Base-by-base conservation (phyloP, 176 grass and related monocot genomes). In the Thinopyrum elongatum region DNA sequence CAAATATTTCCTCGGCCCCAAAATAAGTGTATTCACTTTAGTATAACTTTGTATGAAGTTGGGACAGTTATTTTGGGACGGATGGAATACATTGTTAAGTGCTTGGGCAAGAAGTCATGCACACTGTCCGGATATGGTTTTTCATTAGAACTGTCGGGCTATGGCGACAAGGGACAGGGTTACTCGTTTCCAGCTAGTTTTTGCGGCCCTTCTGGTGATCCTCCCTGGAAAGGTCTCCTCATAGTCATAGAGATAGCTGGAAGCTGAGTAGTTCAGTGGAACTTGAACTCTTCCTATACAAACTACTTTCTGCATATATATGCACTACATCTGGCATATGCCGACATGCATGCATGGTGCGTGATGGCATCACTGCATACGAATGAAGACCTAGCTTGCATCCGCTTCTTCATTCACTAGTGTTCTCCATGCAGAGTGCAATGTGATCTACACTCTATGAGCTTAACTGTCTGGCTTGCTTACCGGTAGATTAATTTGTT, bases 341-440 rank as follows among this genome's bases (percentile, higher is more conserved):
- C 57, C 19, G 57, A 60, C 57, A 60, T 60, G 21, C 21, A 23
- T 60, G 22, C 57, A 60, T 60, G 8, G 57, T 81, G 69, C 78
- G 15, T 69, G 79, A 82, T 87, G 70, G 44, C 86, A 82, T 87
- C 86, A 82, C 33, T 82, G 79, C 86, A 77, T 82, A 87, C 86
- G 61, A 30, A 77, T 10, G 68, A 42, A 25, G 16, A 44, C 7
- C 25, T 22, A 65, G 42, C 42, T 44, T 44, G 42, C 42, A 44
- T 44, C 11, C 42, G 42, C 42, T 44, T 4, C 42, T 44, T 44
- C 42, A 44, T 44, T 11, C 42, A 44, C 42, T 44, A 44, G 11
- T 44, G 42, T 44, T 11, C 42, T 44, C 13, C 9, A 44, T 44
- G 42, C 11, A 44, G 42, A 44, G 42, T 44, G 39, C 10, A 42